phyloP scores from a whole-genome alignment of 192 early-diverging fungal genomes.

The Linnemannia schmuckeri region DNA sequence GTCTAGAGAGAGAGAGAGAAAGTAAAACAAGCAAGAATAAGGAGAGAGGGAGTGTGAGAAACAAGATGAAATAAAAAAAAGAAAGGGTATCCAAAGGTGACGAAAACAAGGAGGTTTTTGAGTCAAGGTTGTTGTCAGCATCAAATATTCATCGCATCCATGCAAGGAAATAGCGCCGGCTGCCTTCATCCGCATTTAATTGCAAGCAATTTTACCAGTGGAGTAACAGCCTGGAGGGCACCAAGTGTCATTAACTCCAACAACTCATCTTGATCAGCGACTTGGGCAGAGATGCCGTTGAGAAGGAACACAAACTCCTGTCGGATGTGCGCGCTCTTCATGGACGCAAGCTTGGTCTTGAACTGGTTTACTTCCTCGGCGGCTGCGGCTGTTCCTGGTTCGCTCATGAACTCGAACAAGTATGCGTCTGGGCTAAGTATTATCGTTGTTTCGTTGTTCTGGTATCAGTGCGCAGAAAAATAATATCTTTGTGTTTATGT shows the following conservation, averaged over 20 bases:
- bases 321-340: constrained; percentile 32
- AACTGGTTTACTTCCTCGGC: not conserved
- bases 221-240: constrained; percentile 5
- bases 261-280: constrained; percentile 15
- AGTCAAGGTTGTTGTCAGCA: too few species aligned
- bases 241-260: constrained; percentile 5
- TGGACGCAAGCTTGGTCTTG: not conserved
- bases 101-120: not conserved
- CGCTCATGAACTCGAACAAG: constrained; percentile 36
- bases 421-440: constrained; percentile 23
- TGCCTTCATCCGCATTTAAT: not conserved
- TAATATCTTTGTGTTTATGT: not conserved
- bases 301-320: constrained; percentile 19
- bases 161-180: not conserved
- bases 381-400: constrained; percentile 11
- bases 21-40: not conserved
- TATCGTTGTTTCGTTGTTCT: not conserved
- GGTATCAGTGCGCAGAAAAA: not conserved
- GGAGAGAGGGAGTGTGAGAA: not conserved
- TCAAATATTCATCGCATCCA: not conserved
- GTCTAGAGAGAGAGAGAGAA: constrained; percentile 4
- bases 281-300: constrained; percentile 25
- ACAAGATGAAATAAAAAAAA: not conserved
- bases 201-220: constrained; percentile 17
- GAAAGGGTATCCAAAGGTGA: not conserved